Evolutionary conservation across 345 rosid species (phyloP).

Genomic region (Citrus cavaleriei): DNA sequence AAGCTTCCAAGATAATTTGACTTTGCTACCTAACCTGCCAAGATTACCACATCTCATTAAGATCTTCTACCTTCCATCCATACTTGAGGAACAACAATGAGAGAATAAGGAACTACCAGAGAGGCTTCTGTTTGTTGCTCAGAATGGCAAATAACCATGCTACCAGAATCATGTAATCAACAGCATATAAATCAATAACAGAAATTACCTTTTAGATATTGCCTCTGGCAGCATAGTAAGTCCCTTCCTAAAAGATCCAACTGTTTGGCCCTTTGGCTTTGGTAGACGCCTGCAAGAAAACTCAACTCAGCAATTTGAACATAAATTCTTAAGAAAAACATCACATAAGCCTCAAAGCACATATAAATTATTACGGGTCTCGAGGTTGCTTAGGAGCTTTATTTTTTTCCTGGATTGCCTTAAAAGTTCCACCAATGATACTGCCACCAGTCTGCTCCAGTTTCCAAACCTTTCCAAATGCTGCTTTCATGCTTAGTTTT

Average conservation of each 20-base stretch:
- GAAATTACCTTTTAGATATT: slow-evolving; percentile 61
- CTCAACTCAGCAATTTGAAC: slow-evolving; percentile 9
- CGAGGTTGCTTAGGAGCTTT: slow-evolving; percentile 58
- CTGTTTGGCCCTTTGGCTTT: slow-evolving; percentile 93
- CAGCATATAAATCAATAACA: background rate
- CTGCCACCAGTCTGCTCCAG: slow-evolving; percentile 87
- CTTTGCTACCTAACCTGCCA: slow-evolving; percentile 76
- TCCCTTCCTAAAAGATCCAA: slow-evolving; percentile 90
- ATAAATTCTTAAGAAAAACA: background rate
- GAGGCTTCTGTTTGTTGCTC: background rate
- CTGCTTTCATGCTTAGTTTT: slow-evolving; percentile 89
- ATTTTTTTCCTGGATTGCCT: slow-evolving; percentile 74
- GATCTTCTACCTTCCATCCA: slow-evolving; percentile 5
- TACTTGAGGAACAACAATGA: background rate
- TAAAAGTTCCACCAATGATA: slow-evolving; percentile 79
- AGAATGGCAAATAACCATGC: background rate
- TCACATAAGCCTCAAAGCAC: slow-evolving; percentile 16
- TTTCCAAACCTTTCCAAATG: slow-evolving; percentile 96
- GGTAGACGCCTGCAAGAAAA: slow-evolving; percentile 60
- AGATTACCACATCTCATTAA: slow-evolving; percentile 9
- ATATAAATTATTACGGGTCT: slow-evolving; percentile 59
- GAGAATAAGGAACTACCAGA: background rate
- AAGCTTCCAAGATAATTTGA: slow-evolving; percentile 88
- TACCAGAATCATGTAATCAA: background rate
- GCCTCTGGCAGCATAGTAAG: slow-evolving; percentile 87